Evolutionary conservation across 164 flowering plant genomes (phyloP).

Genomic region (Tetrastigma voinierianum): DNA sequence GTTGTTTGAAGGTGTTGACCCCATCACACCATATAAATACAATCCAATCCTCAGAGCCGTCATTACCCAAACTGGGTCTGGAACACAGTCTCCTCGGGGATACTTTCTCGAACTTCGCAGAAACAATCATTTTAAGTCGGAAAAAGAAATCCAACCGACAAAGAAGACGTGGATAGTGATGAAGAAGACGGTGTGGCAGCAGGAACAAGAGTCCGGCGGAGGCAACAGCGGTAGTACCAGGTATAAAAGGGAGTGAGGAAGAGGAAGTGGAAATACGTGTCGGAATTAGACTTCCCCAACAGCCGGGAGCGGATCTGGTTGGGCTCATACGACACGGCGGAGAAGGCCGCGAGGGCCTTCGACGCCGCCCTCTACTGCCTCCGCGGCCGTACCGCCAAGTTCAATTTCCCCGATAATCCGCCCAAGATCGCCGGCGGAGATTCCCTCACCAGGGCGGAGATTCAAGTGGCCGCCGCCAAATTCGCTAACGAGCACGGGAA

Average conservation of each 20-base stretch:
- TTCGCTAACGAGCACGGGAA: too few species aligned
- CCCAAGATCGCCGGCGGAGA: slow-evolving; percentile 52
- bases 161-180: too few species aligned
- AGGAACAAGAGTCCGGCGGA: too few species aligned
- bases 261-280: slow-evolving; percentile 82
- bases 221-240: slow-evolving; percentile 14
- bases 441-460: slow-evolving; percentile 44
- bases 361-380: slow-evolving; percentile 83
- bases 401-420: slow-evolving; percentile 79
- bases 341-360: slow-evolving; percentile 88
- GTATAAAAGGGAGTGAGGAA: slow-evolving; percentile 75
- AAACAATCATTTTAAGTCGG: too few species aligned
- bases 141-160: too few species aligned
- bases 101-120: too few species aligned
- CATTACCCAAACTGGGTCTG: too few species aligned
- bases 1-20: too few species aligned
- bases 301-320: slow-evolving; percentile 88
- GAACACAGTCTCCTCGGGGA: too few species aligned
- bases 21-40: too few species aligned
- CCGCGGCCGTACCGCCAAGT: slow-evolving; percentile 63
- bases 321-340: slow-evolving; percentile 79
- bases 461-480: slow-evolving; percentile 55
- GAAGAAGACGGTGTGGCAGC: slow-evolving; percentile 8
- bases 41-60: too few species aligned
- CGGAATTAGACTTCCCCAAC: slow-evolving; percentile 87